Evolutionary conservation across 73 alveolate species (phyloP).

Genomic region (Symbiodinium natans): DNA sequence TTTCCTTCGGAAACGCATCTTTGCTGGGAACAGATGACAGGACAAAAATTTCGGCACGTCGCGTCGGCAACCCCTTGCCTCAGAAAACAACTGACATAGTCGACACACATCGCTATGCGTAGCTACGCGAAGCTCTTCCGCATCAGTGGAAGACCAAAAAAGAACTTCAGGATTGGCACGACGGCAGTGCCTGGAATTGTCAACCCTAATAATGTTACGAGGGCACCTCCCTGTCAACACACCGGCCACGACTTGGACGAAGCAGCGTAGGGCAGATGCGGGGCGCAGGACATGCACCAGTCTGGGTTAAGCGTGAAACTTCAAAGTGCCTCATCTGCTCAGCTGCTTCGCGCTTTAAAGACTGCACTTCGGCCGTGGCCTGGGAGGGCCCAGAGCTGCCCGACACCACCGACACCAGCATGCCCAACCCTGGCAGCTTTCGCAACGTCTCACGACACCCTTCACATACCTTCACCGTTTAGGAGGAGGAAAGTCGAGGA

Average conservation of each 20-base stretch:
- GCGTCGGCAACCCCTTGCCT: background rate
- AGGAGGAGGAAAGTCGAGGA: too few species aligned
- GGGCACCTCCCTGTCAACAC: background rate
- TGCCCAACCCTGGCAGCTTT: background rate
- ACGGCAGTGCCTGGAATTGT: background rate
- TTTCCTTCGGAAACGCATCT: background rate
- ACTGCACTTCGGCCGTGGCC: background rate
- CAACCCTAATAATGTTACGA: background rate
- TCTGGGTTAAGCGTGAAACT: background rate
- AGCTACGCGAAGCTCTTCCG: too few species aligned
- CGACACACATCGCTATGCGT: too few species aligned
- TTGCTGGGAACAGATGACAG: background rate
- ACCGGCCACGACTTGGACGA: background rate
- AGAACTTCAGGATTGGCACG: background rate
- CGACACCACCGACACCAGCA: slow-evolving; percentile 18
- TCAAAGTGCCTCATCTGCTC: background rate
- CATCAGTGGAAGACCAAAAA: too few species aligned
- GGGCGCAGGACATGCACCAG: too few species aligned
- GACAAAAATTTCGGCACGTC: background rate
- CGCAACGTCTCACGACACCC: too few species aligned
- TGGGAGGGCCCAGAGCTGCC: background rate
- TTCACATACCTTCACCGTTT: too few species aligned
- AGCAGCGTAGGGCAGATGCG: background rate
- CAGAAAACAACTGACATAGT: too few species aligned
- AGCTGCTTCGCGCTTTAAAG: background rate